Conservation (phyloP, 306 rosid species). For the Phaseolus lunatus region DNA sequence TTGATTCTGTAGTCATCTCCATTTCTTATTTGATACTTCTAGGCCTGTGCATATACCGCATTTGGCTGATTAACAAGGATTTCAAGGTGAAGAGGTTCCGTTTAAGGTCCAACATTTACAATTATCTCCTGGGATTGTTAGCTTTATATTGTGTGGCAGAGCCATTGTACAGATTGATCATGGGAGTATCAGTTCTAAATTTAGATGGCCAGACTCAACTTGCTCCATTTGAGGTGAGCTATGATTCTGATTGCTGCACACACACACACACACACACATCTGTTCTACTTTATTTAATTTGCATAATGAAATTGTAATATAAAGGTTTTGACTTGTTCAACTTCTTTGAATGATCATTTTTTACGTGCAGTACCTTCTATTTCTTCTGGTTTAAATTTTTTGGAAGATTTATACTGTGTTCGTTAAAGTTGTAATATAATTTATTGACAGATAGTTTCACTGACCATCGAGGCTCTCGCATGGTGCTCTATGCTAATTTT, state of each 20-base stretch:
- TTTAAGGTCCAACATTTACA: constrained; percentile 80
- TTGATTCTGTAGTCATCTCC: constrained; percentile 71
- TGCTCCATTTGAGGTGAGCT: constrained; percentile 93
- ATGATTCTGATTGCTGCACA: constrained; percentile 26
- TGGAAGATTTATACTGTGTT: constrained; percentile 28
- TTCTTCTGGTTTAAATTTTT: constrained; percentile 38
- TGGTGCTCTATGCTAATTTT: constrained; percentile 90
- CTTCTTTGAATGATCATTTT: constrained; percentile 8
- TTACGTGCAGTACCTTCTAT: constrained; percentile 26
- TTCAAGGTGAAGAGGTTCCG: constrained; percentile 69
- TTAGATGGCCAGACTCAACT: constrained; percentile 82
- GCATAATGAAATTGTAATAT: constrained; percentile 25
- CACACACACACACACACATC: too few relatives aligned
- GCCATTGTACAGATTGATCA: constrained; percentile 83
- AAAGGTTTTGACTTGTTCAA: constrained; percentile 23
- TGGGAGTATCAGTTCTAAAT: constrained; percentile 80
- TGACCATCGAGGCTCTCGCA: constrained; percentile 69
- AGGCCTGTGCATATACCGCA: constrained; percentile 77
- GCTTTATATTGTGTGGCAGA: constrained; percentile 77
- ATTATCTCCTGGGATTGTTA: constrained; percentile 71
- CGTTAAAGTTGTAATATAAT: constrained; percentile 43
- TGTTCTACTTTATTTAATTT: constrained; percentile 23
- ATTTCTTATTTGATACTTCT: constrained; percentile 75
- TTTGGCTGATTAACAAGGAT: constrained; percentile 79
- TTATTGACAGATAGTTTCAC: constrained; percentile 66